Conservation (phyloP, 2,329 filamentous ascomycete species). For the Cytospora schulzeri region DNA sequence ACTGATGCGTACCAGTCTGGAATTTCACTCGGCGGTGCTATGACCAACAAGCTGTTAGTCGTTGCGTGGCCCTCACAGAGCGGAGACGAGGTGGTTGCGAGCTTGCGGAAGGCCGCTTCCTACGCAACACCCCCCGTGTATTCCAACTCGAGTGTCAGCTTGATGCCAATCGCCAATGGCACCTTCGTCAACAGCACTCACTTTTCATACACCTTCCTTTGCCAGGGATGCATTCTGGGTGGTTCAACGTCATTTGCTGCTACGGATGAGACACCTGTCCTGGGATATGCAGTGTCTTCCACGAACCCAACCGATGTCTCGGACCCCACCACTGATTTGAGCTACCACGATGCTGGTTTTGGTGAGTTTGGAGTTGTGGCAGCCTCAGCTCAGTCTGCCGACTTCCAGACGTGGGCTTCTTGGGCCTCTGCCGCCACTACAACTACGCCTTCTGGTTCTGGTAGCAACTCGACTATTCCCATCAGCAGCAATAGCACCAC, state of each 20-base stretch:
- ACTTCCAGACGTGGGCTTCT: conserved; percentile 34
- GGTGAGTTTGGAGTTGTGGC: conserved; percentile 40
- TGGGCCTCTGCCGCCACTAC: conserved; percentile 13
- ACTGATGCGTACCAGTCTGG: conserved; percentile 38
- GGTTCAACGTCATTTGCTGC: conserved; percentile 34
- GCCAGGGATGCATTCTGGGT: conserved; percentile 40
- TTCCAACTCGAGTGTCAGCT: conserved; percentile 38
- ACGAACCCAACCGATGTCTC: conserved; percentile 37
- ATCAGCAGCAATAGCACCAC: conserved; percentile 31
- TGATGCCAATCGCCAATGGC: conserved; percentile 46
- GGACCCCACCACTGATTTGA: conserved; percentile 38
- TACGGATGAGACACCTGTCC: conserved; percentile 32
- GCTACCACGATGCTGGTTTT: conserved; percentile 45
- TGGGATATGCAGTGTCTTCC: conserved; percentile 45
- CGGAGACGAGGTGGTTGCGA: conserved; percentile 38
- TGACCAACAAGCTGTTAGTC: conserved; percentile 47
- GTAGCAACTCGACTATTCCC: conserved; percentile 20
- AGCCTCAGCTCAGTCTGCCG: conserved; percentile 37
- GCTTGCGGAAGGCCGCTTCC: conserved; percentile 32
- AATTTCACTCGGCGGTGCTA: conserved; percentile 45
- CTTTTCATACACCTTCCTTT: conserved; percentile 52
- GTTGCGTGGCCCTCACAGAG: conserved; percentile 48
- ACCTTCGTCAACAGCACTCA: conserved; percentile 51
- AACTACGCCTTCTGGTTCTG: conserved; percentile 17
- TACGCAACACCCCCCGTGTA: conserved; percentile 46